These are phyloP conservation scores for Bertia moriformis DNA, from an alignment of 2,329 filamentous ascomycete species.

Conservation along the genomic window DNA sequence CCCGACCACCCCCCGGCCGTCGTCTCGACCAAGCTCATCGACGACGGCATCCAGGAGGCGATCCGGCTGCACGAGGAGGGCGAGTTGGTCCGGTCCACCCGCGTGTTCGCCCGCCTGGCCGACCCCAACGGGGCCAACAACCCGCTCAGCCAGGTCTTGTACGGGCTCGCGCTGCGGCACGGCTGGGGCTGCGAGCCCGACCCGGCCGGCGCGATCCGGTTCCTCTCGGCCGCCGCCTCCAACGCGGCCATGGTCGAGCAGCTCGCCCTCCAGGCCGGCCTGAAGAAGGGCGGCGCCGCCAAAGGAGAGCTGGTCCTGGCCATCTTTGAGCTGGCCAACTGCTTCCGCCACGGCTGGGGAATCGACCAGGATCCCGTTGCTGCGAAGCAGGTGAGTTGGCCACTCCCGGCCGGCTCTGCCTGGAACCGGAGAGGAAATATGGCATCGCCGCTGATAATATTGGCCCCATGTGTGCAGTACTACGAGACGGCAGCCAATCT, in stretches of 20 bases:
- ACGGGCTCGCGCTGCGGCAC: constrained; percentile 80
- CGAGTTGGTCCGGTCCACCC: constrained; percentile 65
- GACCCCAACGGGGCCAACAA: constrained; percentile 77
- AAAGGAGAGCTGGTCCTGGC: constrained; percentile 94
- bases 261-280: constrained; percentile 68
- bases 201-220: constrained; percentile 60
- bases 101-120: constrained; percentile 70
- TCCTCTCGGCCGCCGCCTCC: constrained; percentile 74
- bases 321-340: constrained; percentile 88
- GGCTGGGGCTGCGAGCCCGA: constrained; percentile 79
- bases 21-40: constrained; percentile 38
- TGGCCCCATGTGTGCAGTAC: too few species aligned
- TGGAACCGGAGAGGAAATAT: constrained; percentile 11
- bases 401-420: too few species aligned
- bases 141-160: constrained; percentile 86
- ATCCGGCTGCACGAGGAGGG: constrained; percentile 83
- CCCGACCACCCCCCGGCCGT: constrained; percentile 6
- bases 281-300: constrained; percentile 83
- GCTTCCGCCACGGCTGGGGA: constrained; percentile 89
- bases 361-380: constrained; percentile 73
- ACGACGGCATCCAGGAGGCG: constrained; percentile 79
- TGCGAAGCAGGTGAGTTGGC: constrained; percentile 63
- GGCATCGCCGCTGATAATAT: constrained; percentile 7
- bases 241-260: constrained; percentile 82
- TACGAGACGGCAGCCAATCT: constrained; percentile 96